Evolutionary conservation across 768 basidiomycete genomes (phyloP), one percentile per base, ranked within the genome.

Genomic region (Boletus barrowsii): DNA sequence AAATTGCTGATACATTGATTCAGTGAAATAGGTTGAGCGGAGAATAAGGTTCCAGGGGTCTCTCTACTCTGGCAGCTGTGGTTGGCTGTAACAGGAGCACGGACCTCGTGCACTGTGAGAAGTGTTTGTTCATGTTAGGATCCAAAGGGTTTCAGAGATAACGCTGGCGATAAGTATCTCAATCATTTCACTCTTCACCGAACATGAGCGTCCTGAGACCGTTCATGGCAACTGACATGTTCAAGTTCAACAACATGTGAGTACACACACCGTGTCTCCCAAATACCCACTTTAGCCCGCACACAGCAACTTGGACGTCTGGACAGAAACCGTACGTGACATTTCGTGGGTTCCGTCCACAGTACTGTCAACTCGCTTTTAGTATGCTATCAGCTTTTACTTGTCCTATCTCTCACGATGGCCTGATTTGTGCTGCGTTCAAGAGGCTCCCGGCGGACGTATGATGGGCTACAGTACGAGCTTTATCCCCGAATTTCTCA

Each of bases 361-460:
- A 18, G 4, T 47, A n/a, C 49, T 57, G 26, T 62, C 53, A 30
- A 18, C 10, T 32, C 44, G 32, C 37, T 5, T 46, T 5, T 17
- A 95, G 90, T 98, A 94, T 70, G 86, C 87, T 45, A 87, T 92
- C 62, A 81, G 80, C 22, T 97, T 96, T 70, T 97, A 98, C 68
- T 73, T 97, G 46, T 85, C 75, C 70, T 97, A 98, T 68, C 83
- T 97, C 49, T 81, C 90, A 3, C 79, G 87, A 46, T 98, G 95
- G 94, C 92, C 93, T 3, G 94, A 97, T 72, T 76, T 95, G 30
- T 96, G 92, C 68, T 87, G 81, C 63, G 83, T 86, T 10, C 86
- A 92, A 69, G 84, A 90, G 67, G 84, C 90, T 6, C 87, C 94
- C 5, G 84, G 75, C 61, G 90, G 88, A 0, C 81, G 86, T 7